phyloP scores from a whole-genome alignment of 139 green algal species.

The Gonium pectorale region DNA sequence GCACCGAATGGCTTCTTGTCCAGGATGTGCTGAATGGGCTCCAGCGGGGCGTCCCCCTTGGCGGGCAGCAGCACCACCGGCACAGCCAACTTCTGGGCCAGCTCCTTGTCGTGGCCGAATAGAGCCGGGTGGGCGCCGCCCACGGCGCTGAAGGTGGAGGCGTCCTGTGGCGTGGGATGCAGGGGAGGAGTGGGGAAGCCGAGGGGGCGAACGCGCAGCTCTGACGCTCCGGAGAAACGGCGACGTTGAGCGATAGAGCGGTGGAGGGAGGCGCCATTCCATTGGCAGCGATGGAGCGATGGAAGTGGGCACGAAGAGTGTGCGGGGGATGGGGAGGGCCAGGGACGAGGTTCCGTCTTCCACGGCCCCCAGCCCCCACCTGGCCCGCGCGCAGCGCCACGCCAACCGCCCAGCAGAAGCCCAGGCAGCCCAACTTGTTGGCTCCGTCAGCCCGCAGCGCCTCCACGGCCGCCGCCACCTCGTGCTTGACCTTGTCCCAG shows the following conservation, averaged over 20 bases:
- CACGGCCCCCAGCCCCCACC: background rate
- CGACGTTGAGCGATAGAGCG: no score
- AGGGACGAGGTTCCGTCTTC: no score
- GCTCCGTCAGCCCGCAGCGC: constrained; percentile 28
- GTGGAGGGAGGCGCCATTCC: no score
- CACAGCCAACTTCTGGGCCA: background rate
- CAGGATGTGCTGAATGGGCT: constrained; percentile 29
- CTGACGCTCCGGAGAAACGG: no score
- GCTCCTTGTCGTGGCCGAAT: constrained; percentile 36
- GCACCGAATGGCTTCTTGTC: constrained; percentile 28
- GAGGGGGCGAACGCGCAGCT: no score
- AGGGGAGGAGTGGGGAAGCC: background rate
- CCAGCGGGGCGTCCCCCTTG: constrained; percentile 1
- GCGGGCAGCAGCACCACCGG: constrained; percentile 48
- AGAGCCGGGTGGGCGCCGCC: constrained; percentile 47
- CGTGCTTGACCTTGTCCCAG: background rate
- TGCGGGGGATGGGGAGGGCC: background rate
- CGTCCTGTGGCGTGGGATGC: constrained; percentile 1
- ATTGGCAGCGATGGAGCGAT: background rate
- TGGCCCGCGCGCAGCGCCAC: constrained; percentile 30
- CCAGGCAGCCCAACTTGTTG: constrained; percentile 45
- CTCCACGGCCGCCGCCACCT: background rate
- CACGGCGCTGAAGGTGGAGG: constrained; percentile 14
- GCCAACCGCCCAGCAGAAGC: constrained; percentile 56
- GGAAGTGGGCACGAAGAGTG: background rate